Base-by-base conservation (phyloP, 1,139 yeast species). In the Blastobotrys buckinghamii region DNA sequence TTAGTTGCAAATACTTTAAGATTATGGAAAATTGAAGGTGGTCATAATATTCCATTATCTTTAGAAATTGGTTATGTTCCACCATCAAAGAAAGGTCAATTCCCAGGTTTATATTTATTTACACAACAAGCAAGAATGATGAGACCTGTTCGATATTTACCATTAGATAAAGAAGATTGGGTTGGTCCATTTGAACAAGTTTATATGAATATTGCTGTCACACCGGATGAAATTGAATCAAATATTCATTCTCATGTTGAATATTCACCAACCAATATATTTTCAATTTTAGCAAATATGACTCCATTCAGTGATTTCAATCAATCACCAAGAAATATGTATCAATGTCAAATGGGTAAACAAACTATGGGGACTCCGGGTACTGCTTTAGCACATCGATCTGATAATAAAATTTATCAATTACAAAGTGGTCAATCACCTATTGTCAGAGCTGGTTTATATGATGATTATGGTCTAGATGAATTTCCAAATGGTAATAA, bases 321-420 rank as follows among this genome's bases (percentile, higher is more conserved):
- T 70, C 99, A 92, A 74, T 89, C 97, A 33, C 99, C 99, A 62
- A 85, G 99, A 81, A 92, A 92, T 68, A 92, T 94, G 98, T 92
- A 92, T 68, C 99, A 92, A 73, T 92, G 99, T 74, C 98, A 94
- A 77, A 92, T 92, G 99, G 98, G 97, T 79, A 92, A 92, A 73
- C 99, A 92, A 75, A 92, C 99, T 22, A 92, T 92, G 98, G 99
- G 99, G 71, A 92, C 98, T 5, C 98, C 98, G 8, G 97, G 97
- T 72, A 96, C 92, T 51, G 97, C 96, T 0, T 74, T 92, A 51
- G 80, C 75, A 42, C 96, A 90, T 67, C 80, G 99, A 69, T 85
- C 96, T 0, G 99, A 92, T 68, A 94, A 94, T 72, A 94, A 90
- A 68, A 73, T 92, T 53, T 92, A 92, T 70, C 82, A 95, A 62